A percentile compares a stretch with the other conserved stretches of the same genome.
Evolutionary conservation across 177 flowering plant species (phyloP).

Genomic region (Tripterygium wilfordii): DNA sequence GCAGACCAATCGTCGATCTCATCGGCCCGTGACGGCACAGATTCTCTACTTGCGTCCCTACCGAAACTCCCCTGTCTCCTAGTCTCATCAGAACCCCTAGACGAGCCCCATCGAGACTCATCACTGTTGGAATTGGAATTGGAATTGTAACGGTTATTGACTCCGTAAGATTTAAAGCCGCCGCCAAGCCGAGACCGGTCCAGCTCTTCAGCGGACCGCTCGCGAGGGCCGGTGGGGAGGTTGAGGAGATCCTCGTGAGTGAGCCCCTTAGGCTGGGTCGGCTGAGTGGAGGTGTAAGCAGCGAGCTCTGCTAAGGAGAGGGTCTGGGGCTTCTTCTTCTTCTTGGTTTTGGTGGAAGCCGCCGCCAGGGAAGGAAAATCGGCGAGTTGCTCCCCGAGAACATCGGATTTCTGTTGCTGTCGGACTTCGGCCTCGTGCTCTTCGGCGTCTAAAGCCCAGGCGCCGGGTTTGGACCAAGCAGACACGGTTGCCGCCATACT

Average conservation of each 20-base stretch:
- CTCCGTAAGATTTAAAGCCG: conserved; percentile 57
- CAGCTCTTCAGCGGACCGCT: conserved; percentile 78
- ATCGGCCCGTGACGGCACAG: conserved; percentile 73
- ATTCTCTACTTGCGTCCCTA: conserved; percentile 30
- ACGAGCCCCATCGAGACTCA: conserved; percentile 41
- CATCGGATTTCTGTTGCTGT: conserved; percentile 24
- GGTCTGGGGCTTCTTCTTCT: conserved; percentile 90
- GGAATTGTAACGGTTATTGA: conserved; percentile 2
- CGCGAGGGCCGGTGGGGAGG: conserved; percentile 86
- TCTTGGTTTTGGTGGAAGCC: conserved; percentile 66
- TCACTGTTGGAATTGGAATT: too few species aligned
- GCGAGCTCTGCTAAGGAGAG: conserved; percentile 63
- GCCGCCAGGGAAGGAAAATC: conserved; percentile 76
- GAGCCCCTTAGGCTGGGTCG: conserved; percentile 26
- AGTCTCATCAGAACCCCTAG: too few species aligned
- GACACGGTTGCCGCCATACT: conserved; percentile 64
- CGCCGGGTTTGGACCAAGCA: conserved; percentile 90
- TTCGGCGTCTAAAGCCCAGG: conserved; percentile 93
- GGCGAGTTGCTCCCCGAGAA: too few species aligned
- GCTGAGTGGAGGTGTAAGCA: conserved; percentile 17
- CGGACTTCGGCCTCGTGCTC: conserved; percentile 61
- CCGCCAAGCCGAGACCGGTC: conserved; percentile 66
- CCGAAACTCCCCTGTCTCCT: conserved; percentile 21
- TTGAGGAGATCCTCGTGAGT: conserved; percentile 42
- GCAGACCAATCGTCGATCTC: conserved; percentile 90